Percentiles rank a stretch among this genome's conserved stretches.
phyloP scores from a whole-genome alignment of 1,284 basidiomycete species.

The Irpex sp. region DNA sequence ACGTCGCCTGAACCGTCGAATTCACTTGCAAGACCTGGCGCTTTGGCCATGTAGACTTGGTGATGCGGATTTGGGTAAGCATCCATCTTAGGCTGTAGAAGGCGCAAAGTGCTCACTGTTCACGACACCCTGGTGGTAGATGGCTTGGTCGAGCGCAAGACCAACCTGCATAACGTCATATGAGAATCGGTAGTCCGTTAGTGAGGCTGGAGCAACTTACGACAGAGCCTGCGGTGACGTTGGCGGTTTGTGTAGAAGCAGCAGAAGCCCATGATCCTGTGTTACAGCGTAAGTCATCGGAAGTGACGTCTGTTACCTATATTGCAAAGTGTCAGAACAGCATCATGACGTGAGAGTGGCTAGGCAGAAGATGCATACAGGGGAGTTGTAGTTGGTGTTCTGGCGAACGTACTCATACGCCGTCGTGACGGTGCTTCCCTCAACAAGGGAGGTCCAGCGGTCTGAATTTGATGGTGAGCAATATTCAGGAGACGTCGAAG shows the following conservation, averaged over 20 bases:
- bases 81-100: too few species aligned
- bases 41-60: constrained; percentile 25
- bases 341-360: neutral
- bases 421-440: constrained; percentile 5
- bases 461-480: neutral
- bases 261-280: constrained; percentile 22
- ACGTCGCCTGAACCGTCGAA: constrained; percentile 19
- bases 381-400: constrained; percentile 13
- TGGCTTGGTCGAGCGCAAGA: constrained; percentile 19
- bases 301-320: constrained; percentile 29
- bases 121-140: constrained; percentile 25
- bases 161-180: constrained; percentile 8
- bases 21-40: constrained; percentile 19
- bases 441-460: constrained; percentile 7
- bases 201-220: constrained; percentile 1
- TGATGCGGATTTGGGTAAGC: neutral
- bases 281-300: constrained; percentile 37
- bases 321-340: neutral
- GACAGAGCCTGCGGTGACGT: constrained; percentile 25
- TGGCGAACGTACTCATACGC: constrained; percentile 8
- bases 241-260: constrained; percentile 24
- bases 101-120: constrained; percentile 4
- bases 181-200: too few species aligned
- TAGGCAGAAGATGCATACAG: neutral
- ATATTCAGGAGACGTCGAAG: neutral